Percentiles rank a stretch among this genome's conserved stretches.
These are phyloP conservation scores for Kregervanrija fluxuum DNA, from an alignment of 805 yeast genomes.

Conservation along the genomic window DNA sequence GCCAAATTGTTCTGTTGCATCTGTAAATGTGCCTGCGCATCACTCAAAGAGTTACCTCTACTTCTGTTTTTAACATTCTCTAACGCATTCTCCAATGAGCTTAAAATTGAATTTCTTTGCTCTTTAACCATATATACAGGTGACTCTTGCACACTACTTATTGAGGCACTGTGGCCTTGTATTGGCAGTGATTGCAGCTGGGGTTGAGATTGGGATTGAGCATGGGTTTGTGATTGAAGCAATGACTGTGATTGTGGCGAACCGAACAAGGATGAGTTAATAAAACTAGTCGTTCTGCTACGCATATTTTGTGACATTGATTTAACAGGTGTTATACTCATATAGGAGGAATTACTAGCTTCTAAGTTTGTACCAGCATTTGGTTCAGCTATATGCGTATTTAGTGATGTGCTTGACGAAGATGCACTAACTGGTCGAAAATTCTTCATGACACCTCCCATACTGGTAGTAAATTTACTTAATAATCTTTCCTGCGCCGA, in stretches of 20 bases:
- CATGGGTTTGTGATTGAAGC: background rate
- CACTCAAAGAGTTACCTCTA: conserved; percentile 20
- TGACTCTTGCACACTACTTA: background rate
- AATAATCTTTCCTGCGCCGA: conserved; percentile 21
- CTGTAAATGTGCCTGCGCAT: background rate
- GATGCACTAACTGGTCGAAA: conserved; percentile 28
- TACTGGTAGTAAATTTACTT: conserved; percentile 23
- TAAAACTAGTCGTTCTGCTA: conserved; percentile 28
- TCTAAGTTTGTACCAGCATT: background rate
- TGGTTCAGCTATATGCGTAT: conserved; percentile 10
- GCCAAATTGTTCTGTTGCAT: conserved; percentile 4
- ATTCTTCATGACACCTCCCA: conserved; percentile 30
- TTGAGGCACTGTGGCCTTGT: too few species aligned
- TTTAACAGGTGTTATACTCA: background rate
- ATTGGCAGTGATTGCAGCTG: background rate
- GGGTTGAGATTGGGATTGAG: background rate
- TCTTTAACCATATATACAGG: conserved; percentile 7
- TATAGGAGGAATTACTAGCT: conserved; percentile 2
- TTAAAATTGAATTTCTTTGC: conserved; percentile 16
- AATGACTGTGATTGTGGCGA: conserved; percentile 1
- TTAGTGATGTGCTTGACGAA: conserved; percentile 26
- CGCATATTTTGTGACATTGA: conserved; percentile 14
- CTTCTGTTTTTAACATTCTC: conserved; percentile 27
- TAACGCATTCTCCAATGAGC: conserved; percentile 27
- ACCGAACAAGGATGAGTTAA: conserved; percentile 19